Percentiles rank a stretch among this genome's conserved stretches.
Evolutionary conservation across 73 alveolate species (phyloP).

Genomic region (Tetrahymena malaccensis): DNA sequence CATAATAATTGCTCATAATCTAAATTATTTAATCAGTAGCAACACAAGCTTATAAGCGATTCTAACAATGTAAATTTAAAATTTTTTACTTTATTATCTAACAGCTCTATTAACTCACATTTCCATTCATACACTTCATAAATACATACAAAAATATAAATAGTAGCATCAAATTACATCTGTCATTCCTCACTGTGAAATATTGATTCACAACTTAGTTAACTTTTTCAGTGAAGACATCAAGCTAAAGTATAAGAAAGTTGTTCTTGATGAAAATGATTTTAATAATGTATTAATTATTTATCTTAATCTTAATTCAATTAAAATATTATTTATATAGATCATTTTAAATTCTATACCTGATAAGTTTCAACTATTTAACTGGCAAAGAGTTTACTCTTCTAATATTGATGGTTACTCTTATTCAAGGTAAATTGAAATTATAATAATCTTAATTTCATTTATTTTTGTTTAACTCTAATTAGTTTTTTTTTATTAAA

Average conservation of each 20-base stretch:
- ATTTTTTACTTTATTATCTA: background rate
- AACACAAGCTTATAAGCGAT: background rate
- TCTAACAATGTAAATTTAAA: background rate
- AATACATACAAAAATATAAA: background rate
- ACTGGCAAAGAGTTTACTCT: background rate
- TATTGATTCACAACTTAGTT: background rate
- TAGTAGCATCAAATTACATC: background rate
- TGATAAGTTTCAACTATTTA: background rate
- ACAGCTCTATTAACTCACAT: background rate
- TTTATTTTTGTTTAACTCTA: too few relatives aligned
- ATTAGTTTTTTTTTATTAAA: too few relatives aligned
- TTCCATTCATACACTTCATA: background rate
- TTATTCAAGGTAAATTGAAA: background rate
- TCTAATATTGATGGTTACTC: background rate
- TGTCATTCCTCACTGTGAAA: background rate
- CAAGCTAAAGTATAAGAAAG: background rate
- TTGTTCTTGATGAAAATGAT: background rate
- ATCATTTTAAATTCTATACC: background rate
- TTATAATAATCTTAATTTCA: too few relatives aligned
- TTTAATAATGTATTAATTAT: background rate
- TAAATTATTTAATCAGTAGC: background rate
- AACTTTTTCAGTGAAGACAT: background rate
- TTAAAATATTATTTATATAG: background rate
- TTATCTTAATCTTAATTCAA: background rate
- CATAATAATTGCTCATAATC: background rate